Evolutionary conservation across 2,329 filamentous ascomycete genomes (phyloP).

Genomic region (Hypoxylon sp.): DNA sequence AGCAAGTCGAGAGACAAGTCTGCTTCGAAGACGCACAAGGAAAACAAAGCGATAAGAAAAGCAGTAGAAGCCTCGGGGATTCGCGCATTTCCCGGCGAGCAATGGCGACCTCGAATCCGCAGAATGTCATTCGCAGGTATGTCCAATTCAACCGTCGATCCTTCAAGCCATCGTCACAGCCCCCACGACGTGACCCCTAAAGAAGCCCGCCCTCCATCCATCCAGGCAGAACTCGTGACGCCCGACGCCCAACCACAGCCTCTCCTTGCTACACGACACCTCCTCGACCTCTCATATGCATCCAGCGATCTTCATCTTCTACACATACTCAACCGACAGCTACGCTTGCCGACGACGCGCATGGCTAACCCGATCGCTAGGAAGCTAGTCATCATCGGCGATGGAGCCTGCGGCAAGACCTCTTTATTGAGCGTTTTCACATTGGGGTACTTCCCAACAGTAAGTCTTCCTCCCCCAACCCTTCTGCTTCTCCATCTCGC

Average conservation of each 20-base stretch:
- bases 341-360: not conserved
- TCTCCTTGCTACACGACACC: too few relatives aligned
- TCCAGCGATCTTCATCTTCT: not conserved
- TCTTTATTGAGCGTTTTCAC: constrained; percentile 98
- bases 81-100: constrained; percentile 32
- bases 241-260: too few relatives aligned
- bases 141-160: constrained; percentile 34
- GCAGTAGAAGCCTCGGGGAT: constrained; percentile 6
- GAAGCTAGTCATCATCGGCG: constrained; percentile 49
- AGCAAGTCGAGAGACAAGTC: constrained; percentile 7
- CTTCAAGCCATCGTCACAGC: constrained; percentile 17
- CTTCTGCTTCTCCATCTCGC: constrained; percentile 8
- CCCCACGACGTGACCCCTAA: constrained; percentile 25
- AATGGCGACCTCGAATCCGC: constrained; percentile 47
- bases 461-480: constrained; percentile 58
- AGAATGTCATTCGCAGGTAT: constrained; percentile 57
- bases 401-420: constrained; percentile 95
- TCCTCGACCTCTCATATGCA: not conserved
- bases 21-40: constrained; percentile 31
- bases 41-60: constrained; percentile 12
- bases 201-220: constrained; percentile 14
- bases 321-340: constrained; percentile 5
- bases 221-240: not conserved
- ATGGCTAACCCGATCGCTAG: constrained; percentile 38
- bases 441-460: constrained; percentile 95